Percentiles rank a stretch among this genome's conserved stretches.
phyloP scores from a whole-genome alignment of 768 basidiomycete genomes.

The Glaciozyma antarctica region DNA sequence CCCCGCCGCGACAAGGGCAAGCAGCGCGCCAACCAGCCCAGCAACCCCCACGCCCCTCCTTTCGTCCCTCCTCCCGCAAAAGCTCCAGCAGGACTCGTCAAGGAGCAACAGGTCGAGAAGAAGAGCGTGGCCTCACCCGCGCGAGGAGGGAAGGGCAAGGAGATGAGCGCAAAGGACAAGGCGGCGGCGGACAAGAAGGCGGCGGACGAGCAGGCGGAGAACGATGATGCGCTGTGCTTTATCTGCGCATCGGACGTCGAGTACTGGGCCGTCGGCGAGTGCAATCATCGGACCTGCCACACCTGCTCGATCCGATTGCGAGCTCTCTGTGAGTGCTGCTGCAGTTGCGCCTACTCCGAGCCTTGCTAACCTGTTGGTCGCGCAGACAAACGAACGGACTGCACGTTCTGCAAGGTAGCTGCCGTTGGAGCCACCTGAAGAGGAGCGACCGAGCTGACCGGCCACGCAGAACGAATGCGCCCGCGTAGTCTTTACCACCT shows the following conservation, averaged over 20 bases:
- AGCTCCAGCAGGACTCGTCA: neutral
- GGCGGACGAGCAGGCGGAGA: constrained; percentile 17
- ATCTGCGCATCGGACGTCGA: constrained; percentile 92
- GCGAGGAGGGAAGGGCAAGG: neutral
- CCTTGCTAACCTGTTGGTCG: neutral
- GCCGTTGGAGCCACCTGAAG: neutral
- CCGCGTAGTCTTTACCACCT: constrained; percentile 24
- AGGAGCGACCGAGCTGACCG: neutral
- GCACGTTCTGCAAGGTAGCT: constrained; percentile 89
- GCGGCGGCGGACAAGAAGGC: constrained; percentile 11
- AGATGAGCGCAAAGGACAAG: neutral
- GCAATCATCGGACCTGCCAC: constrained; percentile 92
- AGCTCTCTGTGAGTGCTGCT: constrained; percentile 64
- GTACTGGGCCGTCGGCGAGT: constrained; percentile 76
- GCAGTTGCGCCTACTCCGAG: neutral
- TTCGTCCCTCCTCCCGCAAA: neutral
- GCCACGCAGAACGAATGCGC: constrained; percentile 31
- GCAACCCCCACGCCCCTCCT: neutral
- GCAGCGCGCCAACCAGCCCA: neutral
- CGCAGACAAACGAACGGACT: constrained; percentile 55
- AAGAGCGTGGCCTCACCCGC: too few relatives aligned
- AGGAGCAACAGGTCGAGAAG: neutral
- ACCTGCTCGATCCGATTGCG: constrained; percentile 79
- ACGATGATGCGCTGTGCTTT: constrained; percentile 51
- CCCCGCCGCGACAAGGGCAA: neutral